These are phyloP conservation scores for Paraurostyla sp. DNA, from an alignment of 73 alveolate genomes.

Conservation along the genomic window DNA sequence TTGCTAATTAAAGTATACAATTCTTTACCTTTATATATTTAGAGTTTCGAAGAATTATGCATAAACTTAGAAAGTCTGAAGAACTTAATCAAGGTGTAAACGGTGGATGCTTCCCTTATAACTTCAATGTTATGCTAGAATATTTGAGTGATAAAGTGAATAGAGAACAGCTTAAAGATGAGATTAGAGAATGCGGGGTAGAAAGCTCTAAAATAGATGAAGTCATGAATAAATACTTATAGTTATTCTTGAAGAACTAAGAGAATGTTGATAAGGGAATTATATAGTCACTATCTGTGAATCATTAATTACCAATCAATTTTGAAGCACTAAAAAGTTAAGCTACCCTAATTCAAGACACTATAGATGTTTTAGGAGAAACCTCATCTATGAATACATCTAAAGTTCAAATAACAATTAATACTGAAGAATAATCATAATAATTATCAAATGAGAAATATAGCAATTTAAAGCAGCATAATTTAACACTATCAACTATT, in stretches of 20 bases:
- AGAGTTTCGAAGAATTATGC: conserved; percentile 35
- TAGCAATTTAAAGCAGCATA: not conserved
- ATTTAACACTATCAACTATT: not conserved
- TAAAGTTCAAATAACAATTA: too few species aligned
- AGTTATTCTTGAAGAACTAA: not conserved
- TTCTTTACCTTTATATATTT: not conserved
- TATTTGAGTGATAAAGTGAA: conserved; percentile 21
- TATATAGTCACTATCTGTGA: not conserved
- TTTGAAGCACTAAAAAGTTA: not conserved
- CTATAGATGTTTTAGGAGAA: not conserved
- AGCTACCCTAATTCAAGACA: not conserved
- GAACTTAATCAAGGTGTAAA: not conserved
- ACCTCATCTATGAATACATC: too few species aligned
- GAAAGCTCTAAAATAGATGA: not conserved
- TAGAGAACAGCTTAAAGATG: conserved; percentile 1
- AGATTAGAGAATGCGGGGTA: conserved; percentile 13
- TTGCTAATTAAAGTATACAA: conserved; percentile 50
- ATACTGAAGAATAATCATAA: too few species aligned
- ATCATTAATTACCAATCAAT: not conserved
- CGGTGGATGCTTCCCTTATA: conserved; percentile 55
- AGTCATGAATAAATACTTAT: not conserved
- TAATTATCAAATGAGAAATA: too few species aligned
- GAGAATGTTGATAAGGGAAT: not conserved
- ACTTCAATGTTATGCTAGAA: conserved; percentile 56
- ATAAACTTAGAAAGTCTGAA: conserved; percentile 11